Conservation (phyloP, 164 flowering plant genomes). For the Dillenia turbinata region DNA sequence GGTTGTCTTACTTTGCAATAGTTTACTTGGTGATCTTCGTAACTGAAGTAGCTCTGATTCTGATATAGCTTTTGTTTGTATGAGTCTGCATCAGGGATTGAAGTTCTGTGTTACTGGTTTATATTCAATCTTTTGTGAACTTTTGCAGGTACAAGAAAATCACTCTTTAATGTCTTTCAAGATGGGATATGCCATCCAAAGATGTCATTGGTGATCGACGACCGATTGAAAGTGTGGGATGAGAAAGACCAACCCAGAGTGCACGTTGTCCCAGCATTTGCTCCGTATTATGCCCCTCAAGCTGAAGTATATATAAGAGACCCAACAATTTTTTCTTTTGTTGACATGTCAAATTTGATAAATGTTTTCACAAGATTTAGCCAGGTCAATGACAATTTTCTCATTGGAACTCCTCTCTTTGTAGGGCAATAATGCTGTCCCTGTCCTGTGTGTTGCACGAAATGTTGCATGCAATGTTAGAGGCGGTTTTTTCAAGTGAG, state of each 20-base stretch:
- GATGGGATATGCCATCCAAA: conserved; percentile 92
- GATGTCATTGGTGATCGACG: conserved; percentile 98
- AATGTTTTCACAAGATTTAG: neutral
- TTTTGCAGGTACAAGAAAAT: conserved; percentile 70
- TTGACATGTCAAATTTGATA: neutral
- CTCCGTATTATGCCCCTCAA: conserved; percentile 98
- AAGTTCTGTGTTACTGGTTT: too few relatives aligned
- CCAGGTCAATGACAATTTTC: neutral
- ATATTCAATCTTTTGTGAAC: neutral
- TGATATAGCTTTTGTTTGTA: too few relatives aligned
- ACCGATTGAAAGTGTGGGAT: conserved; percentile 98
- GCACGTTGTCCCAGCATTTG: conserved; percentile 99
- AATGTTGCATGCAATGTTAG: conserved; percentile 99
- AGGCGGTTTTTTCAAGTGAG: conserved; percentile 98
- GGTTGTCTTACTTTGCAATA: too few relatives aligned
- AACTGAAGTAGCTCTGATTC: too few relatives aligned
- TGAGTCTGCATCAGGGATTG: too few relatives aligned
- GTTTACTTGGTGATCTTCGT: too few relatives aligned
- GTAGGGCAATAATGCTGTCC: conserved; percentile 77
- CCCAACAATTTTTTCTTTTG: neutral
- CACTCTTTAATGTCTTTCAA: conserved; percentile 88
- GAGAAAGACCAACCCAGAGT: conserved; percentile 96
- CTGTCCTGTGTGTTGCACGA: conserved; percentile 93
- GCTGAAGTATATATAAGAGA: conserved; percentile 62
- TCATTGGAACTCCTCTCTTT: conserved; percentile 14